Conservation (phyloP, 2,329 filamentous ascomycete genomes). For the Colletotrichum sp. region DNA sequence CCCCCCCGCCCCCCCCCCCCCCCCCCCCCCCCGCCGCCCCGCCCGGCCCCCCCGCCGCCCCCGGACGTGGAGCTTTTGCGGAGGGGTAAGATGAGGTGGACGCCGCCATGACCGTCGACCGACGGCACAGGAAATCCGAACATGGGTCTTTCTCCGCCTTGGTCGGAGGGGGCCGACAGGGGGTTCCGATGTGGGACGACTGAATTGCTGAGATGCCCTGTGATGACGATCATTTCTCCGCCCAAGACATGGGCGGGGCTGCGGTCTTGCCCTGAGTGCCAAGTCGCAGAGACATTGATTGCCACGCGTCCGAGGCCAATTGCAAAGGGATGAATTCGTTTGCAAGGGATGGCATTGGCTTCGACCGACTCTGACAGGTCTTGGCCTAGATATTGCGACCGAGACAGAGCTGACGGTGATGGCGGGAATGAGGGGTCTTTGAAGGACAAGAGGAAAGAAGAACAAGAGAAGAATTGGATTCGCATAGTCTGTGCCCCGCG, state of each 20-base stretch:
- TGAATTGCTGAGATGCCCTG: not conserved
- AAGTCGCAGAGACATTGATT: not conserved
- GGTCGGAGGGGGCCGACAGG: not conserved
- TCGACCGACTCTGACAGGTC: not conserved
- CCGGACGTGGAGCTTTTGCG: no score
- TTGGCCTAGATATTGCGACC: not conserved
- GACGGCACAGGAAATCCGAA: not conserved
- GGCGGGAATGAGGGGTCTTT: not conserved
- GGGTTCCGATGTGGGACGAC: not conserved
- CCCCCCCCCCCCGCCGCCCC: no score
- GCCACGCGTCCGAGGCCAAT: not conserved
- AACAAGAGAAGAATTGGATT: not conserved
- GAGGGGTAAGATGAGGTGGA: no score
- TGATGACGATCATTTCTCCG: not conserved
- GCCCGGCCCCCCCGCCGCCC: no score
- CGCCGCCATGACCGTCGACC: not conserved
- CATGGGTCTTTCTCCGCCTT: not conserved
- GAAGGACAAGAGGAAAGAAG: not conserved
- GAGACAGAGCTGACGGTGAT: not conserved
- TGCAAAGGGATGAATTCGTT: not conserved
- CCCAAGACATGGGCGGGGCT: not conserved
- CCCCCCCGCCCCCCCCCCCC: no score
- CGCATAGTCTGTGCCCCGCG: not conserved
- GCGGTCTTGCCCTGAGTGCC: not conserved
- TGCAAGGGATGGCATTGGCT: not conserved